A percentile compares a stretch with the other conserved stretches of the same genome.
These are phyloP conservation scores for Paramecium caudatum DNA, from an alignment of 73 alveolate species.

Conservation along the genomic window DNA sequence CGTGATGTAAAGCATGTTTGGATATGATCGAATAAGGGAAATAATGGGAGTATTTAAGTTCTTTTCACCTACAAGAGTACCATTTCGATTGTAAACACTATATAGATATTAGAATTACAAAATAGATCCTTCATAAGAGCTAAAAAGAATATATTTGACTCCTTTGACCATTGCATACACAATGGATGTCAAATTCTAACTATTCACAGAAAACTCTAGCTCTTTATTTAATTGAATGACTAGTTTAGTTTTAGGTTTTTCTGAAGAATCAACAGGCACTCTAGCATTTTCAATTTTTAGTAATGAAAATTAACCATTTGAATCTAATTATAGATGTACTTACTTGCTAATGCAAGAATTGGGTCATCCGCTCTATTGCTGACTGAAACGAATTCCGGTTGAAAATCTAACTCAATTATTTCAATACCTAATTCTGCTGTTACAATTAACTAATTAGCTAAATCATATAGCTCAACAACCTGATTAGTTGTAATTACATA, in stretches of 20 bases:
- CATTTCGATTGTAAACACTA: slow-evolving; percentile 25
- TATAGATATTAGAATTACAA: neutral
- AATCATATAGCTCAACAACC: slow-evolving; percentile 1
- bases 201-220: neutral
- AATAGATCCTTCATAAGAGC: neutral
- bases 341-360: slow-evolving; percentile 27
- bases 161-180: slow-evolving; percentile 41
- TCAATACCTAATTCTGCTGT: neutral
- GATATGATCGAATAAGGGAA: slow-evolving; percentile 5
- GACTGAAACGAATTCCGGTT: neutral
- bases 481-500: neutral
- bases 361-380: slow-evolving; percentile 42
- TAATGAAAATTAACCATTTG: neutral
- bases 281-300: neutral
- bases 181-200: neutral
- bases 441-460: neutral
- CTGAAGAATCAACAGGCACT: neutral
- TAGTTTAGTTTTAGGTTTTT: neutral
- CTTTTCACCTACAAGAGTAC: slow-evolving; percentile 20
- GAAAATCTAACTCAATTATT: neutral
- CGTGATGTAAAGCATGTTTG: slow-evolving; percentile 17
- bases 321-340: neutral
- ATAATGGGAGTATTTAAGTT: slow-evolving; percentile 3
- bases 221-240: slow-evolving; percentile 5
- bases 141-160: neutral